A percentile compares a stretch with the other conserved stretches of the same genome.
Evolutionary conservation across 352 stramenopile species (phyloP).

Genomic region (Plasmopara halstedii): DNA sequence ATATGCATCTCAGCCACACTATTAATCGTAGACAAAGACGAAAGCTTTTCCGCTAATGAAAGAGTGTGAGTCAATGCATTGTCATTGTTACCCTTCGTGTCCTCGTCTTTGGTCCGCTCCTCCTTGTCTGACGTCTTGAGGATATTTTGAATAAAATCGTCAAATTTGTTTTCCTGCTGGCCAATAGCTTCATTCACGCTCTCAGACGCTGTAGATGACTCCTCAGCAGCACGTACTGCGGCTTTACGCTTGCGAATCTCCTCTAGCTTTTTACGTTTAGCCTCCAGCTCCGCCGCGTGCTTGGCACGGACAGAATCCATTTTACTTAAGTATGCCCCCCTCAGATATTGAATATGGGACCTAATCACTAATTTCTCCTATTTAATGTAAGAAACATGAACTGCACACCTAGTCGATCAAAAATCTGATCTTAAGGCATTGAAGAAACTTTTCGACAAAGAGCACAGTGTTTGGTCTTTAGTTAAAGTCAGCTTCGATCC

Average conservation of each 20-base stretch:
- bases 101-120: constrained; percentile 7
- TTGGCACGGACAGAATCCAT: constrained; percentile 75
- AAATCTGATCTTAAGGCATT: too few relatives aligned
- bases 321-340: background rate
- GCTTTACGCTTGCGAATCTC: constrained; percentile 84
- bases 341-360: background rate
- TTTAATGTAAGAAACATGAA: background rate
- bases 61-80: constrained; percentile 27
- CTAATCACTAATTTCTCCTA: too few relatives aligned
- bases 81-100: constrained; percentile 15
- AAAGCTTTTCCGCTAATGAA: constrained; percentile 73
- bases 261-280: constrained; percentile 86
- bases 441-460: too few relatives aligned
- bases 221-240: constrained; percentile 43
- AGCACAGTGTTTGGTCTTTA: too few relatives aligned
- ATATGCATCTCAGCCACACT: constrained; percentile 78
- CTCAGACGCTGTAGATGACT: constrained; percentile 32
- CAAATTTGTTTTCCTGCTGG: constrained; percentile 67
- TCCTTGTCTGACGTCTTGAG: constrained; percentile 48
- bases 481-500: too few relatives aligned
- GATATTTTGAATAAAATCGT: constrained; percentile 84
- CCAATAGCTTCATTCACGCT: constrained; percentile 50
- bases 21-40: constrained; percentile 58
- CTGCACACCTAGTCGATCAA: too few relatives aligned
- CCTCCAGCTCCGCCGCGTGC: constrained; percentile 80